phyloP scores from a whole-genome alignment of 352 stramenopile species.

The Phytophthora palmivora region DNA sequence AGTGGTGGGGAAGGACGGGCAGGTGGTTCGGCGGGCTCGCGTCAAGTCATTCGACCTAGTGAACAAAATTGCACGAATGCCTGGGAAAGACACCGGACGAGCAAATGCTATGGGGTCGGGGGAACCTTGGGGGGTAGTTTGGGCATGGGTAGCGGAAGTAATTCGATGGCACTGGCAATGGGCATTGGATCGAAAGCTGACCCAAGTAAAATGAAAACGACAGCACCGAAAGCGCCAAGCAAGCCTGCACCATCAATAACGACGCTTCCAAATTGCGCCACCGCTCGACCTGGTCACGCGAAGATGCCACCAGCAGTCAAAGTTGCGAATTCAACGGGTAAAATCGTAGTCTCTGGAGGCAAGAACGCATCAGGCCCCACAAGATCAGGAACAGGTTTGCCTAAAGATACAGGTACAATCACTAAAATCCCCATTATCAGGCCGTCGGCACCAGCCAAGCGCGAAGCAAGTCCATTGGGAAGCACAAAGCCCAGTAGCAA shows the following conservation, averaged over 20 bases:
- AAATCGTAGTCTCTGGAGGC: slow-evolving; percentile 42
- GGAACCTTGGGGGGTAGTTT: slow-evolving; percentile 28
- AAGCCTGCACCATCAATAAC: slow-evolving; percentile 62
- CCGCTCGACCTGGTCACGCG: slow-evolving; percentile 48
- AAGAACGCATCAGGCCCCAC: slow-evolving; percentile 47
- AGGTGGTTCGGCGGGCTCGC: slow-evolving; percentile 80
- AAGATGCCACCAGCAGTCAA: slow-evolving; percentile 68
- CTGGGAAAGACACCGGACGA: slow-evolving; percentile 67
- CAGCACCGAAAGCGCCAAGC: slow-evolving; percentile 49
- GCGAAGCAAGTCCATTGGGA: slow-evolving; percentile 66
- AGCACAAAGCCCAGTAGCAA: slow-evolving; percentile 53
- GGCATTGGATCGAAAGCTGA: slow-evolving; percentile 49
- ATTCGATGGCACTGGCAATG: slow-evolving; percentile 42
- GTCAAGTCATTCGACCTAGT: slow-evolving; percentile 86
- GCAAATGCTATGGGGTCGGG: slow-evolving; percentile 15
- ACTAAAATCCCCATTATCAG: slow-evolving; percentile 84
- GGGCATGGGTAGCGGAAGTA: slow-evolving; percentile 34
- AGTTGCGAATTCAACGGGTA: slow-evolving; percentile 57
- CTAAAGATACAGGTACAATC: slow-evolving; percentile 55
- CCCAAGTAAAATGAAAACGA: slow-evolving; percentile 45
- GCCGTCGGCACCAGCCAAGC: slow-evolving; percentile 69
- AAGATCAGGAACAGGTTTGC: slow-evolving; percentile 42
- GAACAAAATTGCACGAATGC: slow-evolving; percentile 65
- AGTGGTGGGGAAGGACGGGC: slow-evolving; percentile 82
- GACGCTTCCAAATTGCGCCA: slow-evolving; percentile 72